Conservation (phyloP, 106 monocot genomes). For the Platanthera guangdongensis region DNA sequence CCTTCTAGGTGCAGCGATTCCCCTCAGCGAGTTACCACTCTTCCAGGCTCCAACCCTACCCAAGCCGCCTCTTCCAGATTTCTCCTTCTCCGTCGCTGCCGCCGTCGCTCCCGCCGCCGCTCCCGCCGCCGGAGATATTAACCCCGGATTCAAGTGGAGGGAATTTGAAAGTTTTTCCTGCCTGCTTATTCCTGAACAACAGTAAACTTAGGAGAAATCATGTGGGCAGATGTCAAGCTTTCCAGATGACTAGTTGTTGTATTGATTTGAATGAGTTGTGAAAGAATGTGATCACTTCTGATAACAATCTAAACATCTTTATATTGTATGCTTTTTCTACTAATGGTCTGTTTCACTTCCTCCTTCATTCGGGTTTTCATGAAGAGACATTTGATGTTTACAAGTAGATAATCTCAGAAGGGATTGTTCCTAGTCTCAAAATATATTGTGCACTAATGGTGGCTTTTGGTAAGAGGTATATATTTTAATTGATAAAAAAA, state of each 20-base stretch:
- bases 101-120: too few species aligned
- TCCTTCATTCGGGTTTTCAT: slow-evolving; percentile 51
- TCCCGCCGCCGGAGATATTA: too few species aligned
- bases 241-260: neutral
- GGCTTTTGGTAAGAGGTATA: slow-evolving; percentile 70
- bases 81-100: too few species aligned
- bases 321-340: slow-evolving; percentile 64
- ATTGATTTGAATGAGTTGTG: neutral
- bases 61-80: too few species aligned
- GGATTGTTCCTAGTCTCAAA: slow-evolving; percentile 63
- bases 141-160: neutral
- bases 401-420: slow-evolving; percentile 58
- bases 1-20: too few species aligned
- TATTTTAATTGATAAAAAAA: too few species aligned
- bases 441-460: slow-evolving; percentile 87
- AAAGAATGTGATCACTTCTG: slow-evolving; percentile 30
- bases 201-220: slow-evolving; percentile 8
- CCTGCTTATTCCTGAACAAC: slow-evolving; percentile 3
- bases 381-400: slow-evolving; percentile 68
- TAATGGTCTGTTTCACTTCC: slow-evolving; percentile 81
- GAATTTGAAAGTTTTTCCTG: slow-evolving; percentile 12
- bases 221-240: slow-evolving; percentile 4
- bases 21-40: too few species aligned
- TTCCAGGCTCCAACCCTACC: too few species aligned
- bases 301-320: slow-evolving; percentile 43